Percentiles rank a stretch among this genome's conserved stretches.
Evolutionary conservation across 2,329 filamentous ascomycete genomes (phyloP).

Genomic region (Fusarium domesticum): DNA sequence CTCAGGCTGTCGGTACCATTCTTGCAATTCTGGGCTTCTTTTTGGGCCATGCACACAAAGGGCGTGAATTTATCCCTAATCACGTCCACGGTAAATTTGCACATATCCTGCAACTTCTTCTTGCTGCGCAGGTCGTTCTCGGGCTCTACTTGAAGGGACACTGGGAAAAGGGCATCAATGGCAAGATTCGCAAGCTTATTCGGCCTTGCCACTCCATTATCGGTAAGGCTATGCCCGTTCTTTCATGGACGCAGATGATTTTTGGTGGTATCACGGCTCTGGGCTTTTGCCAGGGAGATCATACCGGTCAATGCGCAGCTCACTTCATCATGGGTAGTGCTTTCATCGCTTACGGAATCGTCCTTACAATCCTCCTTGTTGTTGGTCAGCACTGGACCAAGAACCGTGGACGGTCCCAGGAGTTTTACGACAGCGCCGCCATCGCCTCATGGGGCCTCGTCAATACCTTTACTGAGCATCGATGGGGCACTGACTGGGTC

Average conservation of each 20-base stretch:
- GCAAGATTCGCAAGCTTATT: conserved; percentile 68
- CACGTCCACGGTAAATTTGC: conserved; percentile 84
- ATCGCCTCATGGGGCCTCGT: conserved; percentile 95
- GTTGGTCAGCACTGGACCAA: conserved; percentile 87
- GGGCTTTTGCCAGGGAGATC: conserved; percentile 90
- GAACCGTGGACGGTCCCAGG: conserved; percentile 80
- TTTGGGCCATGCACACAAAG: conserved; percentile 85
- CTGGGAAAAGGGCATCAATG: conserved; percentile 79
- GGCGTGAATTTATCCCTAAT: conserved; percentile 71
- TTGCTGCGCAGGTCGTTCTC: conserved; percentile 72
- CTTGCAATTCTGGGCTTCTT: conserved; percentile 84
- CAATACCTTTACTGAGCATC: conserved; percentile 97
- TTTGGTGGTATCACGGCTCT: conserved; percentile 91
- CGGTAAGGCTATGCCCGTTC: conserved; percentile 82
- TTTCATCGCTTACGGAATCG: conserved; percentile 89
- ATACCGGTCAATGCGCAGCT: conserved; percentile 86
- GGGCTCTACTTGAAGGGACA: conserved; percentile 89
- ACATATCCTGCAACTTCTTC: conserved; percentile 73
- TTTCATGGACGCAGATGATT: conserved; percentile 90
- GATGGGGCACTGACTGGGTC: conserved; percentile 87
- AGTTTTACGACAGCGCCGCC: conserved; percentile 91
- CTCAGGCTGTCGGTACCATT: conserved; percentile 71
- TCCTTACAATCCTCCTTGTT: conserved; percentile 80
- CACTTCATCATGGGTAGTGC: conserved; percentile 99
- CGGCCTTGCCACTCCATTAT: conserved; percentile 74